Conservation (phyloP, 2,329 filamentous ascomycete species). For the Cryphonectria carpinicola region DNA sequence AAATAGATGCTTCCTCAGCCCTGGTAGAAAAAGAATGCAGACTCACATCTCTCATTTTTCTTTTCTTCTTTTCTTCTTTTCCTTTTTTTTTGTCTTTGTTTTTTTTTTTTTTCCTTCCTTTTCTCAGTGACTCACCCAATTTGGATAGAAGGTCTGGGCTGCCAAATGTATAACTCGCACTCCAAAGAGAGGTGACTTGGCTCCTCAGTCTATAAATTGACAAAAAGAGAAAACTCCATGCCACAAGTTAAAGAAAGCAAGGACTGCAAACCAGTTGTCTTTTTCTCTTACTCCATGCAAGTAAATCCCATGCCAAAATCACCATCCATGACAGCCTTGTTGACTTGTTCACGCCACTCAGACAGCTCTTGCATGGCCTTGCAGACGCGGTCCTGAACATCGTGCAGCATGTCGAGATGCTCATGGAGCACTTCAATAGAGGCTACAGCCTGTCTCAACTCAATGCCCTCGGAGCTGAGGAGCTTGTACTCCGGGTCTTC, state of each 20-base stretch:
- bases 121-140: no score
- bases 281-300: background rate
- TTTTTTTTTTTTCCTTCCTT: no score
- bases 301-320: background rate
- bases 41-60: no score
- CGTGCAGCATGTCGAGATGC: background rate
- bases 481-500: background rate
- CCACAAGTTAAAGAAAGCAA: background rate
- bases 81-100: no score
- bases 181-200: no score
- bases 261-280: background rate
- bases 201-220: no score
- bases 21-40: no score
- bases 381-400: background rate
- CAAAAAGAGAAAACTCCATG: background rate
- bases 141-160: no score
- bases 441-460: background rate
- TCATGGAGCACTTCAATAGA: background rate
- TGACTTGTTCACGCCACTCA: slow-evolving; percentile 15
- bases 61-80: no score
- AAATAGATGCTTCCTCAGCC: no score
- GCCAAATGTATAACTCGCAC: no score
- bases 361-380: slow-evolving; percentile 1
- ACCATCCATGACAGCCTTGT: slow-evolving; percentile 11
- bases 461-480: background rate